Base-by-base conservation (phyloP, 1,139 yeast genomes). In the Yamadazyma buinensis region DNA sequence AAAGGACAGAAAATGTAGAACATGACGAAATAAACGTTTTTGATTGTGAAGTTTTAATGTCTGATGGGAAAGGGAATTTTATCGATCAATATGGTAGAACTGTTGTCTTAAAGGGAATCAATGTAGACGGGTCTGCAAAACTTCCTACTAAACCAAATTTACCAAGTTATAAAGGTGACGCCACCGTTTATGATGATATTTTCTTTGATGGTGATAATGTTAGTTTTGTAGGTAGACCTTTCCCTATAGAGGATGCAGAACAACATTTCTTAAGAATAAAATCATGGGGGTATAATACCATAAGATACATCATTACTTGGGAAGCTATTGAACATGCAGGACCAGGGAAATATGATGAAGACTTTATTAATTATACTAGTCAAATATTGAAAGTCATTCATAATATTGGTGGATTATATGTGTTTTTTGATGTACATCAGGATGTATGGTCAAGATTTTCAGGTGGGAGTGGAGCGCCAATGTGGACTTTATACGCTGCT, bases 391-490 rank as follows among this genome's bases (percentile, higher is more conserved):
- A 71, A 38, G 68, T 78, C 8, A 71, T 86, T 14, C 71, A 76
- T 34, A 55, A 69, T 7, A 64, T 78, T 24, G 88, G 86, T 0
- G 96, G 95, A 0, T 59, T 90, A 14, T 85, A 84, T 51, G 90
- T 88, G 6, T 79, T 84, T 46, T 54, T 90, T 41, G 97, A 90
- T 50, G 84, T 95, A 2, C 97, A 90, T 54, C 97, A 90, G 55
- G 97, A 90, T 54, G 94, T 84, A 12, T 90, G 97, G 97, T 83
- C 95, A 6, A 65, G 97, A 34, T 85, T 69, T 52, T 68, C 80
- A 13, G 97, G 97, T n/a, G 97, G 97, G 1, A 81, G 90, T 39
- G 97, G 97, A 14, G 95, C 97, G 5, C 97, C 97, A 0, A 49
- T 86, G 57, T 90, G 97, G 97, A 88, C 97, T 0, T 60, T 87